These are phyloP conservation scores for Fusarium stilboides DNA, from an alignment of 2,329 filamentous ascomycete genomes.

Conservation along the genomic window DNA sequence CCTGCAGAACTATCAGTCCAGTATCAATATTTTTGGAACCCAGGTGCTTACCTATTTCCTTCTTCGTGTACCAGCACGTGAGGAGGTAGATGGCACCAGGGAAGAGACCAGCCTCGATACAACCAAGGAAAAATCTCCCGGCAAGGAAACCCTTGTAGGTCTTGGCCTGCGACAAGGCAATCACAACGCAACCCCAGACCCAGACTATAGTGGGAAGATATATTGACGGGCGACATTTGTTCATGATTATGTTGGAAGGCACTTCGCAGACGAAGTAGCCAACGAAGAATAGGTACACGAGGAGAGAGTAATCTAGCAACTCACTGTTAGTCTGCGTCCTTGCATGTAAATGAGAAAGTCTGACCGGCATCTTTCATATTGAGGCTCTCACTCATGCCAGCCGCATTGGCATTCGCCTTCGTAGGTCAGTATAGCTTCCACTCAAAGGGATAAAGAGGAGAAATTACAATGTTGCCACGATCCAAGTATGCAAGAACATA, in stretches of 20 bases:
- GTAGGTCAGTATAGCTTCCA: fast-evolving
- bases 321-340: too few relatives aligned
- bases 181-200: constrained; percentile 58
- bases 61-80: constrained; percentile 69
- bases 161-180: constrained; percentile 64
- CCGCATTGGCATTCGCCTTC: constrained; percentile 7
- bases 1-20: not conserved
- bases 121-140: constrained; percentile 63
- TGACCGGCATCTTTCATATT: constrained; percentile 4
- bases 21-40: too few relatives aligned
- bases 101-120: constrained; percentile 66
- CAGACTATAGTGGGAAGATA: constrained; percentile 66
- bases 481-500: constrained; percentile 52
- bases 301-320: not conserved
- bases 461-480: constrained; percentile 50
- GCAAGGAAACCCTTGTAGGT: constrained; percentile 64
- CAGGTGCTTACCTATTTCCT: constrained; percentile 26
- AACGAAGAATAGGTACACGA: constrained; percentile 61
- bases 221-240: constrained; percentile 63
- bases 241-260: constrained; percentile 68
- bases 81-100: constrained; percentile 67
- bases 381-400: constrained; percentile 5
- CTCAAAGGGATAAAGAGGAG: fast-evolving
- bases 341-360: too few relatives aligned
- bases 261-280: constrained; percentile 68